Evolutionary conservation across 805 yeast genomes (phyloP), one percentile per base, ranked within the genome.

Genomic region (Cyberlindnera saturnus): DNA sequence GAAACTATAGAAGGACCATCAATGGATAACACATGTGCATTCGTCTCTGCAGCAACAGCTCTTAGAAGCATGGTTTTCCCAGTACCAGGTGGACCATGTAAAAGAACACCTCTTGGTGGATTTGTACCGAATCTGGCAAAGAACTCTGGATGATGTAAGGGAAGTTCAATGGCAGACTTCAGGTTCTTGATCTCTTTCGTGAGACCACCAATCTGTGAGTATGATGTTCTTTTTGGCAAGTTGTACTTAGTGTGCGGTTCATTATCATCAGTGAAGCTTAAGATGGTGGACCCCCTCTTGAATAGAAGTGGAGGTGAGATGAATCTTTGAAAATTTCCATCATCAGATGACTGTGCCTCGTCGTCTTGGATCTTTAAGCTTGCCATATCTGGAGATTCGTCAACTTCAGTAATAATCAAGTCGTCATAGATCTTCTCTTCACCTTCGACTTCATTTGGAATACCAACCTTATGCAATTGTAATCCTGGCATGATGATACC

Each of bases 51-150:
- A 0, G 96, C 95, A 9, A 91, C 80, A 23, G 96, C 83, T 42
- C 86, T 74, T 32, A 93, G 69, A 7, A 93, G 71, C 87, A 90
- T 78, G 1, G 97, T 86, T 61, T 91, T 91, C 40, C 99, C 99
- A 0, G 97, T 91, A 4, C 99, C 99, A 3, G 98, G 93, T 3
- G 97, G 96, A 0, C 99, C 99, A 65, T 91, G 96, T 11, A 91
- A 64, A 14, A 91, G 66, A n/a, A 91, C 79, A 31, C 99, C 99
- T 44, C 96, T 71, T 13, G 96, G 96, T 8, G 99, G 97, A 8
- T 82, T 73, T 16, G 89, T 82, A n/a, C 91, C 89, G 66, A 91
- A 93, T 42, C 85, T 79, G 7, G 81, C 71, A 55, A 90, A 91
- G 29, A 88, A 63, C 6, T 74, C 72, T 0, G 97, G 96, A 44